Percentiles rank a stretch among this genome's conserved stretches.
Conservation (phyloP, 2,329 filamentous ascomycete species). For the Cercospora janseana region DNA sequence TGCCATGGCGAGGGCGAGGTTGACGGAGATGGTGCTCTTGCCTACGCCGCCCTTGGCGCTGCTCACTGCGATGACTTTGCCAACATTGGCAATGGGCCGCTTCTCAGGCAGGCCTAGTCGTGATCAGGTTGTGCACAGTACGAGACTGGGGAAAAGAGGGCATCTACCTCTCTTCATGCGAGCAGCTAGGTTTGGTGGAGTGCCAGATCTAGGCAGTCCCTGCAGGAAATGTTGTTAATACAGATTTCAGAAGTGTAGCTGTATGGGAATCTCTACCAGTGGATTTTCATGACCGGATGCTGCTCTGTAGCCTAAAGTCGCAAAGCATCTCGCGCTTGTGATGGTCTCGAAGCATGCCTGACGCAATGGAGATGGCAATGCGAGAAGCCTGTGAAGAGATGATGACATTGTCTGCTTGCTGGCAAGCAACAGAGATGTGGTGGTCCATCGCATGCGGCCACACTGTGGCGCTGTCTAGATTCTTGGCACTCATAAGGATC, state of each 20-base stretch:
- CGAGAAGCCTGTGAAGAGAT: constrained; percentile 7
- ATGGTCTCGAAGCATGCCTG: constrained; percentile 4
- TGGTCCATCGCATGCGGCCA: background rate
- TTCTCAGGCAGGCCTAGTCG: constrained; percentile 67
- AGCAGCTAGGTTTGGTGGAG: constrained; percentile 61
- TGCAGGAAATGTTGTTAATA: constrained; percentile 40
- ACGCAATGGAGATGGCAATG: constrained; percentile 14
- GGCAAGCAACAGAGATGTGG: background rate
- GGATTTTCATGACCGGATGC: constrained; percentile 75
- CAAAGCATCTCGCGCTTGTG: constrained; percentile 47
- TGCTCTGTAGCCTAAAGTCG: constrained; percentile 50
- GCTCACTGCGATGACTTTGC: constrained; percentile 92
- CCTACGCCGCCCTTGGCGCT: constrained; percentile 98
- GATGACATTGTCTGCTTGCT: constrained; percentile 13
- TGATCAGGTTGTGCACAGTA: background rate
- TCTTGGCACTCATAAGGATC: no score
- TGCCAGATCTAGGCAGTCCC: constrained; percentile 78
- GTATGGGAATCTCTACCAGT: constrained; percentile 55
- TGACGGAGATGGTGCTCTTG: constrained; percentile 93
- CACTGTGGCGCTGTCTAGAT: background rate
- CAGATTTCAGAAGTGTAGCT: background rate
- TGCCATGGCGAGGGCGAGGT: constrained; percentile 83
- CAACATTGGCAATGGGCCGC: constrained; percentile 76
- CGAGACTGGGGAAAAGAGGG: background rate
- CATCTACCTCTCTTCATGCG: constrained; percentile 66